Evolutionary conservation across 371 early-diverging fungal species (phyloP).

Genomic region (Rhizopus sp.): DNA sequence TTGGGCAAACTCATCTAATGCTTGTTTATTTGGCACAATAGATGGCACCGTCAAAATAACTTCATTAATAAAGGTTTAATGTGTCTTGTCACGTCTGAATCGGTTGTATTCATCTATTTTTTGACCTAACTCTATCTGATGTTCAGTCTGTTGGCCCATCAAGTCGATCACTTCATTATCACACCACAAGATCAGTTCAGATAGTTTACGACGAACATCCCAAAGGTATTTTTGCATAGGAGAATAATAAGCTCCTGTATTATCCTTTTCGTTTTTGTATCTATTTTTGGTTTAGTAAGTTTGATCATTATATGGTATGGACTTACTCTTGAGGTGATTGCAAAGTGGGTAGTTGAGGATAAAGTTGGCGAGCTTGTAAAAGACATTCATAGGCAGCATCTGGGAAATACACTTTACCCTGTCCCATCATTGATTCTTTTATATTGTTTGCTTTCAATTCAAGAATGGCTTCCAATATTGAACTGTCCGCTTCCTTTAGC

Average conservation of each 20-base stretch:
- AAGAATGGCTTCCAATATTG: constrained; percentile 47
- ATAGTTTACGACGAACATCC: constrained; percentile 37
- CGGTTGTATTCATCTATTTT: constrained; percentile 25
- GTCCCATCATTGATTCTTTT: constrained; percentile 24
- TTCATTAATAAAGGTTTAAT: constrained; percentile 54
- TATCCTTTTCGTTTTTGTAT: constrained; percentile 32
- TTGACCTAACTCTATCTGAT: constrained; percentile 16
- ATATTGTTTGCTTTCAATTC: constrained; percentile 31
- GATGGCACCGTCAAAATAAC: constrained; percentile 63
- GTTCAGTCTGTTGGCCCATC: constrained; percentile 18
- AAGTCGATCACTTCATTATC: constrained; percentile 14
- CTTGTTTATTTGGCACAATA: constrained; percentile 55
- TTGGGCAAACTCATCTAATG: constrained; percentile 59
- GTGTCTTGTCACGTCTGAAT: constrained; percentile 18
- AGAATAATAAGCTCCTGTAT: constrained; percentile 50
- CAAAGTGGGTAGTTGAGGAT: constrained; percentile 43
- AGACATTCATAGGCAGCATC: constrained; percentile 42
- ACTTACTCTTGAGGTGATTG: constrained; percentile 37
- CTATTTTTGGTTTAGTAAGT: background rate
- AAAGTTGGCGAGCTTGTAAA: constrained; percentile 39
- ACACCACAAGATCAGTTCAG: constrained; percentile 25
- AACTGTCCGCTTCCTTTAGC: constrained; percentile 29
- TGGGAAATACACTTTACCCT: constrained; percentile 48
- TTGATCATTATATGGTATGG: background rate
- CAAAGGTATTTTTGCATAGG: constrained; percentile 53